Percentiles rank a stretch among this genome's conserved stretches.
phyloP scores from a whole-genome alignment of 768 basidiomycete genomes.

The Dentipellis sp. region DNA sequence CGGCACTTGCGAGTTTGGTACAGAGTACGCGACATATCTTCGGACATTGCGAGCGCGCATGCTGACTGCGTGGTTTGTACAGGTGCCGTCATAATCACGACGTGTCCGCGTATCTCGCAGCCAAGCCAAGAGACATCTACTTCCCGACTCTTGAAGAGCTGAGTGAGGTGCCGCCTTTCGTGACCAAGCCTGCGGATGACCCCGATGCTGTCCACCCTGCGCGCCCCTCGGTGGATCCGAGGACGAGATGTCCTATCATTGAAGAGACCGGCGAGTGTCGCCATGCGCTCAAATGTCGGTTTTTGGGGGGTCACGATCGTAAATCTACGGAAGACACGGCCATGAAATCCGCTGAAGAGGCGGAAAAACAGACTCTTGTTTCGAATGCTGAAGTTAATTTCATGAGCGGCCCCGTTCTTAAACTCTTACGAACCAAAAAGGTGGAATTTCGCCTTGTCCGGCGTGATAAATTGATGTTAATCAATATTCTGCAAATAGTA shows the following conservation, averaged over 20 bases:
- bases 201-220: slow-evolving; percentile 20
- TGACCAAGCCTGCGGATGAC: slow-evolving; percentile 19
- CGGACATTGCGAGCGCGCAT: not conserved
- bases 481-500: slow-evolving; percentile 34
- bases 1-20: slow-evolving; percentile 59
- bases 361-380: slow-evolving; percentile 42
- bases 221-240: slow-evolving; percentile 34
- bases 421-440: slow-evolving; percentile 58
- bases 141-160: slow-evolving; percentile 41
- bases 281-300: slow-evolving; percentile 87
- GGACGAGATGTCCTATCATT: slow-evolving; percentile 58
- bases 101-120: slow-evolving; percentile 61
- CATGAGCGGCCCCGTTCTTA: slow-evolving; percentile 45
- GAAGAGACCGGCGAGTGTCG: slow-evolving; percentile 65
- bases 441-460: slow-evolving; percentile 26
- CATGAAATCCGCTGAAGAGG: slow-evolving; percentile 39
- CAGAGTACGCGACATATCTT: slow-evolving; percentile 35
- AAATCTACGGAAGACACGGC: slow-evolving; percentile 36
- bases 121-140: slow-evolving; percentile 66
- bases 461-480: not conserved
- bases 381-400: slow-evolving; percentile 63
- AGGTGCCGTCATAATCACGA: slow-evolving; percentile 82
- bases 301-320: slow-evolving; percentile 68
- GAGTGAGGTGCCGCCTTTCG: slow-evolving; percentile 41
- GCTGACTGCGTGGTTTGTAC: not conserved